Conservation (phyloP, 2,329 filamentous ascomycete species). For the Xylariales sp. region DNA sequence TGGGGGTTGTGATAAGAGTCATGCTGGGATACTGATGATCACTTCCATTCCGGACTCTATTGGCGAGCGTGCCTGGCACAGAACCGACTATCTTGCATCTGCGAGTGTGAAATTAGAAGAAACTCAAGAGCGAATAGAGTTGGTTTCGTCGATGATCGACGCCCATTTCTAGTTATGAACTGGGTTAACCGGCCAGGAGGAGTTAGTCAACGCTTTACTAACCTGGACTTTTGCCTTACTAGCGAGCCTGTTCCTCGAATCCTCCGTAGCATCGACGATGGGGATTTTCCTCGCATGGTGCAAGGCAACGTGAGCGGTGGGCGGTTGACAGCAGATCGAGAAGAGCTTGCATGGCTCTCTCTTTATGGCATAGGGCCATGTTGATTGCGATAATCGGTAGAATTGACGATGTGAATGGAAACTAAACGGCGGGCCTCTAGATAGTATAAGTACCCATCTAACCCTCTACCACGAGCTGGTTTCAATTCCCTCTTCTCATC, state of each 20-base stretch:
- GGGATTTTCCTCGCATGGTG: slow-evolving; percentile 6
- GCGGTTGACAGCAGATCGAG: not conserved
- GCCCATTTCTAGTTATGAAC: not conserved
- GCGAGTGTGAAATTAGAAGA: slow-evolving; percentile 21
- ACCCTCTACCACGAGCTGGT: not conserved
- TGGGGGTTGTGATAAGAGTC: not conserved
- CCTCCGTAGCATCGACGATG: slow-evolving; percentile 17
- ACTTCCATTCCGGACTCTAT: slow-evolving; percentile 16
- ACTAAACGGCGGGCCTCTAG: not conserved
- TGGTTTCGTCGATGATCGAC: slow-evolving; percentile 23
- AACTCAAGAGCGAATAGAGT: slow-evolving; percentile 8
- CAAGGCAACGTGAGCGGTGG: slow-evolving; percentile 1
- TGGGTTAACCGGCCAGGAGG: not conserved
- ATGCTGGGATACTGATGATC: slow-evolving; percentile 10
- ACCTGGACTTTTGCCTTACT: not conserved
- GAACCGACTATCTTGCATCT: slow-evolving; percentile 9
- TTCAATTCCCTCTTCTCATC: not conserved
- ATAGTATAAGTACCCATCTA: slow-evolving; percentile 22
- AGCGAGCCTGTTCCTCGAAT: slow-evolving; percentile 10
- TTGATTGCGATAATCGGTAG: slow-evolving; percentile 19
- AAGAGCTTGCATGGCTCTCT: not conserved
- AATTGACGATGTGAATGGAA: not conserved
- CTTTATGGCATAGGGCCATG: not conserved
- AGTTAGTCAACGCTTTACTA: slow-evolving; percentile 12
- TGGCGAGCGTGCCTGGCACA: slow-evolving; percentile 13